Percentiles rank a stretch among this genome's conserved stretches.
Evolutionary conservation across 2,329 filamentous ascomycete species (phyloP).

Genomic region (Bretziella fagacearum): DNA sequence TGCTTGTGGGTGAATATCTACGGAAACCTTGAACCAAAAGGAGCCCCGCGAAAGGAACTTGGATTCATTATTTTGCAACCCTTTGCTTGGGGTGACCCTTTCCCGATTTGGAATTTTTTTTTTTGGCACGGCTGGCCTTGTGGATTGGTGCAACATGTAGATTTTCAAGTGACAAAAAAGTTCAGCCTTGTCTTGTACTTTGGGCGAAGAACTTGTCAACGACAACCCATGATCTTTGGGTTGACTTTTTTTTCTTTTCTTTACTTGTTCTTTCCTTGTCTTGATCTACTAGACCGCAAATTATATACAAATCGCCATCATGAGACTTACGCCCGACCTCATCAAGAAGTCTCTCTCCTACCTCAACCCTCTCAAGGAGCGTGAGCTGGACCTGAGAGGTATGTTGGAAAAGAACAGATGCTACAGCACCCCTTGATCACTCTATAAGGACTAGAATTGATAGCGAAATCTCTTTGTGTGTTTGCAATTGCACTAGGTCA

Average conservation of each 20-base stretch:
- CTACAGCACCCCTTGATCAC: constrained; percentile 56
- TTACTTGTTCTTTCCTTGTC: not conserved
- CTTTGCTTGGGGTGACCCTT: not conserved
- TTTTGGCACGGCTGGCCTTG: constrained; percentile 2
- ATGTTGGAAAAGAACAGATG: constrained; percentile 91
- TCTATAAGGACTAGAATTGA: constrained; percentile 56
- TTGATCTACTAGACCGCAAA: not conserved
- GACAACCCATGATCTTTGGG: not conserved
- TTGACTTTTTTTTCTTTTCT: not conserved
- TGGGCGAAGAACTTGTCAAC: not conserved
- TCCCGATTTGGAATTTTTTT: not conserved
- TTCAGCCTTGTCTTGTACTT: constrained; percentile 11
- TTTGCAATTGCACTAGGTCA: constrained; percentile 55
- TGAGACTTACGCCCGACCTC: constrained; percentile 92
- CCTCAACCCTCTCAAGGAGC: constrained; percentile 96
- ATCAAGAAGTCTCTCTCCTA: constrained; percentile 92
- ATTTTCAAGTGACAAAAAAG: constrained; percentile 5
- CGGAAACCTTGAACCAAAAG: not conserved
- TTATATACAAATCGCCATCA: constrained; percentile 27
- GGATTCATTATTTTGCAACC: not conserved
- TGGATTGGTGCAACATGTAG: not conserved
- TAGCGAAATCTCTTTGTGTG: constrained; percentile 34
- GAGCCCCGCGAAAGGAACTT: constrained; percentile 3
- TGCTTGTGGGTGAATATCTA: not conserved
- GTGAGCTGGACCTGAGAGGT: constrained; percentile 99